These are phyloP conservation scores for Dioscorea cayenensis DNA, from an alignment of 116 monocot species.

Conservation along the genomic window DNA sequence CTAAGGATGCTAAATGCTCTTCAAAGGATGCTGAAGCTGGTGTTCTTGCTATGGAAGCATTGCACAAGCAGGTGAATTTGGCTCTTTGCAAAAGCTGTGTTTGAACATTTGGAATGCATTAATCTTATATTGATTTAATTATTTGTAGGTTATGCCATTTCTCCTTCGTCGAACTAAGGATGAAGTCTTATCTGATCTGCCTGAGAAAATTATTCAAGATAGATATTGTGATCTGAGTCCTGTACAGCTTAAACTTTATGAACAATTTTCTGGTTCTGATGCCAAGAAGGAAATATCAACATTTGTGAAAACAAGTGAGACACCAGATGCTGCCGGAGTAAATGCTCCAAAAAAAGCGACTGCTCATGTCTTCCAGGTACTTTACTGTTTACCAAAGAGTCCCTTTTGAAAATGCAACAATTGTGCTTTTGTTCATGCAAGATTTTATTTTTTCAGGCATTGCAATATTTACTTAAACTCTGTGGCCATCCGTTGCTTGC, in stretches of 20 bases:
- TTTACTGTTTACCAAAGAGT: background rate
- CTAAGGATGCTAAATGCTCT: slow-evolving; percentile 93
- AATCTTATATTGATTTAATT: slow-evolving; percentile 1
- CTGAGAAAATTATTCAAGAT: slow-evolving; percentile 98
- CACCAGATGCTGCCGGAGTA: slow-evolving; percentile 15
- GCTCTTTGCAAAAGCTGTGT: background rate
- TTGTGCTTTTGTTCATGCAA: background rate
- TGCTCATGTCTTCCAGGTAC: slow-evolving; percentile 95
- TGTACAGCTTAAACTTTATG: slow-evolving; percentile 84
- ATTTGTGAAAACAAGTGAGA: slow-evolving; percentile 44
- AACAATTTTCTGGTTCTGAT: slow-evolving; percentile 78
- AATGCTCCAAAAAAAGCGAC: slow-evolving; percentile 45
- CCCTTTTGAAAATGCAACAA: background rate
- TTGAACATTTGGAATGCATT: background rate
- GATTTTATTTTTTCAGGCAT: slow-evolving; percentile 42
- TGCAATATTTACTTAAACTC: slow-evolving; percentile 85
- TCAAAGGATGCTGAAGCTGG: slow-evolving; percentile 99
- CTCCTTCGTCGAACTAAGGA: slow-evolving; percentile 94
- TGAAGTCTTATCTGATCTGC: slow-evolving; percentile 96
- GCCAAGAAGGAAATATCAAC: slow-evolving; percentile 67
- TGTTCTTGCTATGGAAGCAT: slow-evolving; percentile 95
- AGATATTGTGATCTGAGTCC: slow-evolving; percentile 92
- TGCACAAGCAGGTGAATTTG: slow-evolving; percentile 85
- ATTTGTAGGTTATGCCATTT: slow-evolving; percentile 88
- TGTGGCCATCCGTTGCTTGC: slow-evolving; percentile 99